These are phyloP conservation scores for Amoebophrya sp. DNA, from an alignment of 169 alveolate species.

Conservation along the genomic window DNA sequence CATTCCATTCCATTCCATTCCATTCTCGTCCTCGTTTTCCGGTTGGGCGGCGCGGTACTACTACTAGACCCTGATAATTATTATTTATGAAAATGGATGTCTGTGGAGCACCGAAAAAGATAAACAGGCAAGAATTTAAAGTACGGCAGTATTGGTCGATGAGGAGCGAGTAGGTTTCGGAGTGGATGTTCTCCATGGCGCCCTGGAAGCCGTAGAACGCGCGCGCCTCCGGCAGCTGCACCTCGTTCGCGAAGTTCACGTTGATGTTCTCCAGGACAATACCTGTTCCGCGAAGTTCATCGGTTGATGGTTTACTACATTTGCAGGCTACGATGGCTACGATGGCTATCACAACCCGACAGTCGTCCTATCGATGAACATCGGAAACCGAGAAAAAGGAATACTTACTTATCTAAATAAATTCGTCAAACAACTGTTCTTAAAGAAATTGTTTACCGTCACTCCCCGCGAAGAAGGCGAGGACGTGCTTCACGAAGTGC, in stretches of 20 bases:
- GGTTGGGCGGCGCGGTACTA: no score
- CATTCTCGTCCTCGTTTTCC: no score
- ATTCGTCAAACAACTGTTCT: no score
- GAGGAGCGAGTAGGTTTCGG: slow-evolving; percentile 89
- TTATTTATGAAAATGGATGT: no score
- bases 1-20: no score
- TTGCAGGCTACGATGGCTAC: no score
- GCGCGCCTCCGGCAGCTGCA: slow-evolving; percentile 91
- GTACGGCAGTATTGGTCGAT: slow-evolving; percentile 68
- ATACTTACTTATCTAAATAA: neutral
- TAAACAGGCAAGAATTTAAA: no score
- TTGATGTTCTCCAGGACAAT: slow-evolving; percentile 96
- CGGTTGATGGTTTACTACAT: neutral
- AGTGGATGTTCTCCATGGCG: slow-evolving; percentile 96
- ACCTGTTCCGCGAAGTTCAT: slow-evolving; percentile 74
- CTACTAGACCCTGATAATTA: no score
- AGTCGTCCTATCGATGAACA: slow-evolving; percentile 13
- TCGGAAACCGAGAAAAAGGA: neutral
- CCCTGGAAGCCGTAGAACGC: slow-evolving; percentile 94
- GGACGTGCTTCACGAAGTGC: slow-evolving; percentile 85
- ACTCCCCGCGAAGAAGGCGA: slow-evolving; percentile 92
- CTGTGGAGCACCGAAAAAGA: no score
- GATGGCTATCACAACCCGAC: neutral
- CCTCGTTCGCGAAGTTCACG: slow-evolving; percentile 79
- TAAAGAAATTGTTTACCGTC: neutral